A percentile compares a stretch with the other conserved stretches of the same genome.
These are phyloP conservation scores for Diospyros lotus DNA, from an alignment of 148 eudicot genomes.

Conservation along the genomic window DNA sequence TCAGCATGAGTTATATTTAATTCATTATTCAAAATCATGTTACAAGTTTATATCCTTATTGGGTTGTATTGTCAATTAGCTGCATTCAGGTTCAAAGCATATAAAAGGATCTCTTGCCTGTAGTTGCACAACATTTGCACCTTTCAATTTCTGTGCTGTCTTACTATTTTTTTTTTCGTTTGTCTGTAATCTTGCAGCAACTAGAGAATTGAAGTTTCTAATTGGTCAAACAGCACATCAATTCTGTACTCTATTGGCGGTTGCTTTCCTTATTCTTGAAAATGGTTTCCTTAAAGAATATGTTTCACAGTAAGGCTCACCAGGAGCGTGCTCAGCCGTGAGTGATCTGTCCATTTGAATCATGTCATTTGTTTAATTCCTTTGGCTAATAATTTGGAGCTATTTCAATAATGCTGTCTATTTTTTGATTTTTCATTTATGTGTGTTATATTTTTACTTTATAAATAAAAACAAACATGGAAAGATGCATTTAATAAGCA, in stretches of 20 bases:
- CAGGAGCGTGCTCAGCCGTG: slow-evolving; percentile 92
- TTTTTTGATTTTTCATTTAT: slow-evolving; percentile 7
- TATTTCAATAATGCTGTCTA: not conserved
- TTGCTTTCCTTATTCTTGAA: not conserved
- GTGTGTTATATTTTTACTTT: too few relatives aligned
- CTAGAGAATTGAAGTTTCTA: not conserved
- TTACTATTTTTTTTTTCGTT: not conserved
- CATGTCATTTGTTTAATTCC: not conserved
- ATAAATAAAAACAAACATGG: too few relatives aligned
- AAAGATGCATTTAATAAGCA: too few relatives aligned
- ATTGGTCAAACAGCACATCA: not conserved
- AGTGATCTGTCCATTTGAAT: slow-evolving; percentile 20
- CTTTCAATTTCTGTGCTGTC: not conserved
- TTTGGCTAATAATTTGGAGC: not conserved
- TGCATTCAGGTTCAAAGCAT: not conserved
- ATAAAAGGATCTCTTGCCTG: not conserved
- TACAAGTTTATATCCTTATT: not conserved
- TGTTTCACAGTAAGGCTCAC: slow-evolving; percentile 57
- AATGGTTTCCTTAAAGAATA: slow-evolving; percentile 83
- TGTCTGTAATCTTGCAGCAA: slow-evolving; percentile 2
- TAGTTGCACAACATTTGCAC: not conserved
- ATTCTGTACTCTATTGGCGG: not conserved
- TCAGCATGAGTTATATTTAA: not conserved
- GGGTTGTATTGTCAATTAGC: slow-evolving; percentile 1
- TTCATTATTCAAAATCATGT: not conserved